Evolutionary conservation across 495 filamentous ascomycete genomes (phyloP).

Genomic region (Halenospora varia): DNA sequence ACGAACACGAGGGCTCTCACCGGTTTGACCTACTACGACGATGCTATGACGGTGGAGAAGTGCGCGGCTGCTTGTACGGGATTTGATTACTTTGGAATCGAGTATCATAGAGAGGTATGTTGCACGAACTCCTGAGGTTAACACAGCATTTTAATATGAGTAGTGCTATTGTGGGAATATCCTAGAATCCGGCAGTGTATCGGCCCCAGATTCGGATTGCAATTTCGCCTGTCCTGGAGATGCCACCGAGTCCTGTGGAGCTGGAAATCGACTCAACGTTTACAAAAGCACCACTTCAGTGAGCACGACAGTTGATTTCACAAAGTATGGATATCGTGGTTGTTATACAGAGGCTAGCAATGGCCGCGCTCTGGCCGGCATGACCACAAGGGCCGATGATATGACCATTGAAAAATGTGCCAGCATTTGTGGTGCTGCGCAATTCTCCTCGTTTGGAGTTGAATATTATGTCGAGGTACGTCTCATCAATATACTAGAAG

Average conservation of each 20-base stretch:
- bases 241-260: not conserved
- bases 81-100: constrained; percentile 28
- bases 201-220: constrained; percentile 20
- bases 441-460: constrained; percentile 26
- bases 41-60: constrained; percentile 29
- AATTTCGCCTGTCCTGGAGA: not conserved
- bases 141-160: not conserved
- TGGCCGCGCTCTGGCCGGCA: not conserved
- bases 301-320: not conserved
- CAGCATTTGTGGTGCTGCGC: constrained; percentile 19
- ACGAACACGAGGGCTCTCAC: constrained; percentile 22
- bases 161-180: constrained; percentile 40
- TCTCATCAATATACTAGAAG: not conserved
- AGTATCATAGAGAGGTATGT: constrained; percentile 27
- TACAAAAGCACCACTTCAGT: not conserved
- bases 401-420: constrained; percentile 30
- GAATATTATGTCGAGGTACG: constrained; percentile 26
- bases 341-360: constrained; percentile 3
- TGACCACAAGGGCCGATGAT: constrained; percentile 1
- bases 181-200: constrained; percentile 33
- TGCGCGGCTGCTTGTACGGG: constrained; percentile 27
- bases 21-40: constrained; percentile 9
- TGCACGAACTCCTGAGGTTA: not conserved
- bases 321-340: not conserved
- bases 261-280: not conserved